Evolutionary conservation across 2,329 filamentous ascomycete genomes (phyloP).

Genomic region (Exophiala aquamarina): DNA sequence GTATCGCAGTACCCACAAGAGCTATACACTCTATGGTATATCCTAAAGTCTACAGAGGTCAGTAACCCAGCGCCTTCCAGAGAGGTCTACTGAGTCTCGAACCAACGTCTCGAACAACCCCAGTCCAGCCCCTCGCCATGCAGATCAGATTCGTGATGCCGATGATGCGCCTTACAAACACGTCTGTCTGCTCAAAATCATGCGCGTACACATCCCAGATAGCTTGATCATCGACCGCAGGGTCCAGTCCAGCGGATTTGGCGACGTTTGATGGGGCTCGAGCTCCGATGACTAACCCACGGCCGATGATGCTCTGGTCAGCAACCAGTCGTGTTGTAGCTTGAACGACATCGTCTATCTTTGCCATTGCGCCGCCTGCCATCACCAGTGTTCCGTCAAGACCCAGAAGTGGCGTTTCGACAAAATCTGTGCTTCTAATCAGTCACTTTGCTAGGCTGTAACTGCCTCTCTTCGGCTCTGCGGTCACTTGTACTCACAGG

Average conservation of each 20-base stretch:
- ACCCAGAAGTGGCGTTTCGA: conserved; percentile 60
- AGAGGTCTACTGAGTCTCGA: conserved; percentile 3
- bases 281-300: conserved; percentile 60
- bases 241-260: conserved; percentile 20
- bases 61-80: conserved; percentile 18
- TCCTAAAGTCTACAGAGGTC: neutral
- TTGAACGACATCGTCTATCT: conserved; percentile 61
- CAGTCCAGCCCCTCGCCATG: conserved; percentile 58
- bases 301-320: conserved; percentile 57
- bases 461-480: neutral
- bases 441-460: neutral
- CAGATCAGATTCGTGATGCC: conserved; percentile 42
- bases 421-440: conserved; percentile 51
- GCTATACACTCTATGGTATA: no score
- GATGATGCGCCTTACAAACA: conserved; percentile 56
- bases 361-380: conserved; percentile 56
- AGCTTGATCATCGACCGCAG: conserved; percentile 27
- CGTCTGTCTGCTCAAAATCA: conserved; percentile 58
- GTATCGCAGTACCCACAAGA: no score
- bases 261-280: conserved; percentile 47
- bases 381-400: conserved; percentile 51
- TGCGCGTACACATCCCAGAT: conserved; percentile 63
- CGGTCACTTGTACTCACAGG: conserved; percentile 39
- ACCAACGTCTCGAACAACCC: conserved; percentile 37
- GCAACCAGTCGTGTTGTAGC: conserved; percentile 63